Evolutionary conservation across 371 early-diverging fungal species (phyloP).

Genomic region (Phascolomyces articulosus): DNA sequence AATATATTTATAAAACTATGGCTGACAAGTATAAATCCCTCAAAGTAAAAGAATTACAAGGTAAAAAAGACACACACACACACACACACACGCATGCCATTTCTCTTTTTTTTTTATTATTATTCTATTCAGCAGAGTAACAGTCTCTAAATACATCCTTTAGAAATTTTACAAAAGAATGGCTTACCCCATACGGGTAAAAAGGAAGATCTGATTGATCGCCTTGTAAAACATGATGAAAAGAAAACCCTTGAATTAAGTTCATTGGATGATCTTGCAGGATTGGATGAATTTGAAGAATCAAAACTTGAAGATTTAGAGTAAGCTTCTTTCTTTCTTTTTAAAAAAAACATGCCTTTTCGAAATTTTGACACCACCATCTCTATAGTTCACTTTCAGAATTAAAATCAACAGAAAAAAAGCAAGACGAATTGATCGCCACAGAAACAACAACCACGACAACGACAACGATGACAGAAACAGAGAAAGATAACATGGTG

Average conservation of each 20-base stretch:
- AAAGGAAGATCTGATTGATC: slow-evolving; percentile 70
- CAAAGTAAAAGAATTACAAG: slow-evolving; percentile 69
- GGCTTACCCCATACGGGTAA: slow-evolving; percentile 65
- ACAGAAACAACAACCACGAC: slow-evolving; percentile 15
- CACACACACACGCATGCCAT: too few relatives aligned
- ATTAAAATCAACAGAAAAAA: slow-evolving; percentile 12
- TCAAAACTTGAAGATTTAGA: slow-evolving; percentile 31
- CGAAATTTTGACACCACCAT: neutral
- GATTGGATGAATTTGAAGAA: slow-evolving; percentile 47
- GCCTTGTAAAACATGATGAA: slow-evolving; percentile 63
- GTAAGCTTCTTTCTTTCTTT: slow-evolving; percentile 13
- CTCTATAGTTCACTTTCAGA: slow-evolving; percentile 11
- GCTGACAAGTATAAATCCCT: slow-evolving; percentile 56
- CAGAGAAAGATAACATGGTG: slow-evolving; percentile 5
- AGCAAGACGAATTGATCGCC: slow-evolving; percentile 6
- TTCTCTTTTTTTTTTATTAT: too few relatives aligned
- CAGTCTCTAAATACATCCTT: too few relatives aligned
- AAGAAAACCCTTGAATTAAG: slow-evolving; percentile 50
- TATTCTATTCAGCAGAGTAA: too few relatives aligned
- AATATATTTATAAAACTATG: too few relatives aligned
- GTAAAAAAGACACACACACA: slow-evolving; percentile 21
- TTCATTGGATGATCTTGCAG: slow-evolving; percentile 47
- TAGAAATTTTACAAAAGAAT: slow-evolving; percentile 59
- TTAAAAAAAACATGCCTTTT: neutral
- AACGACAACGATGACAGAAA: slow-evolving; percentile 21